phyloP scores from a whole-genome alignment of 2,329 filamentous ascomycete genomes.

The Colletotrichum sp. region DNA sequence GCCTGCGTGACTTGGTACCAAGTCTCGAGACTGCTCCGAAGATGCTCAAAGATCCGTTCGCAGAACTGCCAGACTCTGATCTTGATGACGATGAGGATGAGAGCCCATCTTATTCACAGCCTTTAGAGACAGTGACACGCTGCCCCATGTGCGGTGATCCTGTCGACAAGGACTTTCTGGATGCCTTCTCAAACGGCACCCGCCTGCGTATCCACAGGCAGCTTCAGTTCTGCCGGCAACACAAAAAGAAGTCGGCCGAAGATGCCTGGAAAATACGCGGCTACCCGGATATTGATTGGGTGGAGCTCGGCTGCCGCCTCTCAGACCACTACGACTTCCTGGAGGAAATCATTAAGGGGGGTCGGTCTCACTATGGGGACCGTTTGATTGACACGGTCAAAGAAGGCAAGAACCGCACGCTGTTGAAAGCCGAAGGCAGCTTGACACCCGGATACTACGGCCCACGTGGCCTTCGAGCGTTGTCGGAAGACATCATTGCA shows the following conservation, averaged over 20 bases:
- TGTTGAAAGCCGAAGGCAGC: constrained; percentile 62
- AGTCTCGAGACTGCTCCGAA: neutral
- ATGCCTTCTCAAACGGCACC: constrained; percentile 51
- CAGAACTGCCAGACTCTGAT: constrained; percentile 7
- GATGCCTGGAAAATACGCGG: constrained; percentile 53
- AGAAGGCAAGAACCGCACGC: constrained; percentile 62
- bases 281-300: constrained; percentile 79
- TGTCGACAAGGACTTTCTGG: constrained; percentile 62
- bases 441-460: constrained; percentile 86
- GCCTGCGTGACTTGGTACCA: neutral
- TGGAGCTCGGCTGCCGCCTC: constrained; percentile 63
- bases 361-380: constrained; percentile 65
- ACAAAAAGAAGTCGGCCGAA: constrained; percentile 61
- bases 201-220: constrained; percentile 64
- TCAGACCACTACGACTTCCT: constrained; percentile 60
- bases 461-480: constrained; percentile 70
- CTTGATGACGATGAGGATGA: neutral
- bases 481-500: constrained; percentile 72
- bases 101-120: neutral
- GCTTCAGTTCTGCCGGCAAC: constrained; percentile 66
- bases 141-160: constrained; percentile 73
- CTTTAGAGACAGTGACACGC: constrained; percentile 36
- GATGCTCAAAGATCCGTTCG: neutral
- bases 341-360: constrained; percentile 63
- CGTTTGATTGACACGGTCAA: constrained; percentile 60